phyloP scores from a whole-genome alignment of 2,329 filamentous ascomycete genomes.

The Sclerotinia spermophila region DNA sequence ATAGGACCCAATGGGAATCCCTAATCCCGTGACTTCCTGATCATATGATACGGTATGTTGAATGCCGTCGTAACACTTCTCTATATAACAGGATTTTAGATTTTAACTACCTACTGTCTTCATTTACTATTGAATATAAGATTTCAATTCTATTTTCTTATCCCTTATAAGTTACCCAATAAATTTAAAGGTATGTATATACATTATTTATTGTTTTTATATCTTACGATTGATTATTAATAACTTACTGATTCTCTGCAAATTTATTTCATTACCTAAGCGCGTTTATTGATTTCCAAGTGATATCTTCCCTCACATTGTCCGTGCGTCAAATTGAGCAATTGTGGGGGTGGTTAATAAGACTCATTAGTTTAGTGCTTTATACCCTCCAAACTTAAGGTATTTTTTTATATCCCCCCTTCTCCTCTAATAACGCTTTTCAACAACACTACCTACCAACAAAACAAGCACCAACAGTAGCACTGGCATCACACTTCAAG shows the following conservation, averaged over 20 bases:
- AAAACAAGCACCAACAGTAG: background rate
- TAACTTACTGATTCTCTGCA: background rate
- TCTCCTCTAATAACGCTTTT: background rate
- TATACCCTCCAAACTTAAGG: background rate
- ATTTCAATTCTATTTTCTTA: background rate
- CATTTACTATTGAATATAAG: background rate
- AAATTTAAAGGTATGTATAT: background rate
- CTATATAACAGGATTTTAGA: background rate
- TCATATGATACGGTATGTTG: too few species aligned
- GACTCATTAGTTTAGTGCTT: background rate
- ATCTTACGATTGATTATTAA: background rate
- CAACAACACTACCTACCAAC: constrained; percentile 1
- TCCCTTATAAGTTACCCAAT: background rate
- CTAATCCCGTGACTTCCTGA: too few species aligned
- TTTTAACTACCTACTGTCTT: background rate
- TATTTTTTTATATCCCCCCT: background rate
- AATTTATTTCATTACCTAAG: background rate
- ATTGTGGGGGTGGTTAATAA: constrained; percentile 1
- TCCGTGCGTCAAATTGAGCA: background rate
- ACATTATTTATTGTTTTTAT: background rate
- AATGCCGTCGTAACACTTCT: too few species aligned
- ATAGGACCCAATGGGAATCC: too few species aligned
- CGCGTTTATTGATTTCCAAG: background rate
- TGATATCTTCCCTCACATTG: too few species aligned
- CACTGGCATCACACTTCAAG: background rate